Base-by-base conservation (phyloP, 768 basidiomycete species). In the Leccinum broughii region DNA sequence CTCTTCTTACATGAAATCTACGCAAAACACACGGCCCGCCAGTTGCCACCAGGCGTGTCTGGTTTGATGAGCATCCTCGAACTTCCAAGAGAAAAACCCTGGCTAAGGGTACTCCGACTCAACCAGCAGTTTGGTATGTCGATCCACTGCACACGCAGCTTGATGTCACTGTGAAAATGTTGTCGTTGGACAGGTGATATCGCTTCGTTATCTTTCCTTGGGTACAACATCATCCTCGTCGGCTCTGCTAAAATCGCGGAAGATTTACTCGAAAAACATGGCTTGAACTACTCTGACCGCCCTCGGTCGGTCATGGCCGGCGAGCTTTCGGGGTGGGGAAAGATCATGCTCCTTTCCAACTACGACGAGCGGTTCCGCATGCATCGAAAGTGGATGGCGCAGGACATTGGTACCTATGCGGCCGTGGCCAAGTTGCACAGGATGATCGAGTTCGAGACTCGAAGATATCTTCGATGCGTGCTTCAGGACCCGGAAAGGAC, bases 241-340 rank as follows among this genome's bases (percentile, higher is more conserved):
- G 81, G 80, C 54, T 77, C 81, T 13, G 73, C 76, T 4, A 66
- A 72, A 44, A 77, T 76, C 6, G 74, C 78, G 6, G 64, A 68
- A 17, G 82, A 83, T 26, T 69, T 83, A 6, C 73, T 84, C 3
- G 80, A 83, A 61, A 82, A 77, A 57, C 74, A 78, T 30, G 71
- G 78, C 17, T 60, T 63, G 30, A 78, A 76, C 15, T 84, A 80
- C 63, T 78, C 81, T 13, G 68, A 68, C 37, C 66, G 64, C 8
- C 68, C 66, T 20, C 62, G 57, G n/a, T 68, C 66, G 1, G 49
- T 65, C 3, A 67, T 67, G 66, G 20, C 48, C 11, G 67, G 66
- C 0, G 66, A 68, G 39, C 58, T 68, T 1, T 61, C 62, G 4
- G 67, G 66, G 5, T 67, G 67, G 66, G 64, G 58, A 6, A 65